phyloP scores from a whole-genome alignment of 73 alveolate genomes.

The Tetrahymena malaccensis region DNA sequence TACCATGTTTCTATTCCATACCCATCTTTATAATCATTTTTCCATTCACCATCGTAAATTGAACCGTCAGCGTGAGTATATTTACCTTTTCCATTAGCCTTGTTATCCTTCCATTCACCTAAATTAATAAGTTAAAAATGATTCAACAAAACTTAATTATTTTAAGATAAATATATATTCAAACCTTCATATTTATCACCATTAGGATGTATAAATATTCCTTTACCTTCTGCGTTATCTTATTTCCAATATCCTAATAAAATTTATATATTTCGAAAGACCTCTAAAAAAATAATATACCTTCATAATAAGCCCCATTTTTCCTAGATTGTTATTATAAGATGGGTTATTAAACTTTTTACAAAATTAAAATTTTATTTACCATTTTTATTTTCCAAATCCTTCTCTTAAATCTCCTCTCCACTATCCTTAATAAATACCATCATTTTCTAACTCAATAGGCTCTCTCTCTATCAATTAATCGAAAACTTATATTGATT shows the following conservation, averaged over 20 bases:
- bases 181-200: constrained; percentile 17
- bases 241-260: constrained; percentile 22
- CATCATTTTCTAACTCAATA: not conserved
- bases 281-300: not conserved
- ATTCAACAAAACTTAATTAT: not conserved
- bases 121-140: not conserved
- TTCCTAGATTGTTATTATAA: not conserved
- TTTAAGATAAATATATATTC: not conserved
- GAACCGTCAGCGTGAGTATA: constrained; percentile 36
- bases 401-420: not conserved
- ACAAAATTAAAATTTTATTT: not conserved
- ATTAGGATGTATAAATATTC: constrained; percentile 22
- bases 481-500: not conserved
- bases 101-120: not conserved
- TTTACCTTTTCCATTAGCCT: constrained; percentile 40
- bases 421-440: not conserved
- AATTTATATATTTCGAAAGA: not conserved
- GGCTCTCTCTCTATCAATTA: not conserved
- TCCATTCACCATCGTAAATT: constrained; percentile 45
- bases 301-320: not conserved
- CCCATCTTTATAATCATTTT: not conserved
- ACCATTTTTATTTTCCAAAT: not conserved
- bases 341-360: not conserved
- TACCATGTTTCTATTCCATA: not conserved
- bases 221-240: constrained; percentile 26